These are phyloP conservation scores for Peronospora belbahrii DNA, from an alignment of 352 stramenopile species.

Conservation along the genomic window DNA sequence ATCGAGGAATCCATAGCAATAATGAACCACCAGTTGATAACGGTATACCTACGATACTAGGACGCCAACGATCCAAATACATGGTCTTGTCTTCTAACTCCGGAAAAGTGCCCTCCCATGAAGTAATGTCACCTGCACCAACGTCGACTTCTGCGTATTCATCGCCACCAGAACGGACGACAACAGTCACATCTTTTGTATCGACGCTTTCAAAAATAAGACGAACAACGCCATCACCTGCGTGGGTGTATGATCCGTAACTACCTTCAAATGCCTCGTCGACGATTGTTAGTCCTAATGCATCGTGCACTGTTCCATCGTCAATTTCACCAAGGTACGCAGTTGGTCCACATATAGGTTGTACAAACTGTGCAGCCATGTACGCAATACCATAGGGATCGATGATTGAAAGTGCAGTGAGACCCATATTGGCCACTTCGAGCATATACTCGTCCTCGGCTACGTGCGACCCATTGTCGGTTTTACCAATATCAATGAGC, in stretches of 20 bases:
- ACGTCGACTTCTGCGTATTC: constrained; percentile 16
- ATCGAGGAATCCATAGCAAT: constrained; percentile 23
- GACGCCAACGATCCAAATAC: constrained; percentile 36
- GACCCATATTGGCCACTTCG: constrained; percentile 24
- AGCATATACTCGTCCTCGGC: constrained; percentile 28
- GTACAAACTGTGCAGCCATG: constrained; percentile 42
- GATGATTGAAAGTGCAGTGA: constrained; percentile 20
- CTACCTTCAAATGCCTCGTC: constrained; percentile 34
- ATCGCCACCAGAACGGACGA: constrained; percentile 19
- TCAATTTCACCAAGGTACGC: constrained; percentile 36
- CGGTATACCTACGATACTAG: constrained; percentile 14
- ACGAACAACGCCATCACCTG: constrained; percentile 18
- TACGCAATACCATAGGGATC: constrained; percentile 36
- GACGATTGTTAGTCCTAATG: constrained; percentile 16
- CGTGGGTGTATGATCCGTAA: constrained; percentile 23
- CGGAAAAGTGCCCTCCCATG: constrained; percentile 21
- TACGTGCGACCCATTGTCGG: constrained; percentile 16
- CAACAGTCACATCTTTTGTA: constrained; percentile 26
- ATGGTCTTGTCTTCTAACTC: constrained; percentile 32
- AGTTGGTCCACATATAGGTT: constrained; percentile 41
- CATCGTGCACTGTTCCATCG: constrained; percentile 30
- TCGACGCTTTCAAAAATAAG: constrained; percentile 31
- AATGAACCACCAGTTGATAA: constrained; percentile 18
- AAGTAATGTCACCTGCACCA: constrained; percentile 11
- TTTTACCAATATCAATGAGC: constrained; percentile 22